phyloP scores from a whole-genome alignment of 1,284 basidiomycete species.

The Cutaneotrichosporon sp. region DNA sequence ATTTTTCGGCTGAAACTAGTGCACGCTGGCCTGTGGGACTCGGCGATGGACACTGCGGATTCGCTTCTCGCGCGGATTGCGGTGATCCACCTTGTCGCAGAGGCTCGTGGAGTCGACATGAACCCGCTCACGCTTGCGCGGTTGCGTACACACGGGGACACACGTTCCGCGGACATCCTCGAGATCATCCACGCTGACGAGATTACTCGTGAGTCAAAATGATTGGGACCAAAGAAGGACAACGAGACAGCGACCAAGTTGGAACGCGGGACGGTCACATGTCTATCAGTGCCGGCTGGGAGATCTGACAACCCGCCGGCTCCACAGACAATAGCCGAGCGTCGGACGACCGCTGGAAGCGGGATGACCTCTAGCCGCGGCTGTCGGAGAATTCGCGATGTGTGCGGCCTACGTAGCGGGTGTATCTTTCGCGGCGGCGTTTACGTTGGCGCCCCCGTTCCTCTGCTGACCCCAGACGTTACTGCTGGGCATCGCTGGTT shows the following conservation, averaged over 20 bases:
- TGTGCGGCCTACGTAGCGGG: not conserved
- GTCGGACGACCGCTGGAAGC: not conserved
- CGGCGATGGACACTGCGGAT: conserved; percentile 68
- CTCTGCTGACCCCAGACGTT: conserved; percentile 56
- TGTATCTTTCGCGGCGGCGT: not conserved
- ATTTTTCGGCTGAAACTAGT: conserved; percentile 54
- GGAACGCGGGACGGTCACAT: not conserved
- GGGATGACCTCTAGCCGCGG: not conserved
- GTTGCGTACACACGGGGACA: conserved; percentile 68
- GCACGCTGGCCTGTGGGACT: conserved; percentile 78
- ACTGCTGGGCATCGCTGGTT: conserved; percentile 83
- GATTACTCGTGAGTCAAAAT: conserved; percentile 60
- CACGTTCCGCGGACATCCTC: conserved; percentile 67
- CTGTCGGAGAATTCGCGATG: not conserved
- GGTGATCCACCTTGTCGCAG: conserved; percentile 86
- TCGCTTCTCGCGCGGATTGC: conserved; percentile 74
- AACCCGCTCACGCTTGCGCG: conserved; percentile 79
- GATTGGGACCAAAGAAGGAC: not conserved
- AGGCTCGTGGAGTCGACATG: conserved; percentile 82
- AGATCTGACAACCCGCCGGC: not conserved
- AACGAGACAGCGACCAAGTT: not conserved
- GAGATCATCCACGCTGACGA: conserved; percentile 80
- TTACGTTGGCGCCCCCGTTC: not conserved
- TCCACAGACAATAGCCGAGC: not conserved
- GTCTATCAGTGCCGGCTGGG: not conserved